Conservation (phyloP, 495 filamentous ascomycete species). For the Apodospora peruviana region DNA sequence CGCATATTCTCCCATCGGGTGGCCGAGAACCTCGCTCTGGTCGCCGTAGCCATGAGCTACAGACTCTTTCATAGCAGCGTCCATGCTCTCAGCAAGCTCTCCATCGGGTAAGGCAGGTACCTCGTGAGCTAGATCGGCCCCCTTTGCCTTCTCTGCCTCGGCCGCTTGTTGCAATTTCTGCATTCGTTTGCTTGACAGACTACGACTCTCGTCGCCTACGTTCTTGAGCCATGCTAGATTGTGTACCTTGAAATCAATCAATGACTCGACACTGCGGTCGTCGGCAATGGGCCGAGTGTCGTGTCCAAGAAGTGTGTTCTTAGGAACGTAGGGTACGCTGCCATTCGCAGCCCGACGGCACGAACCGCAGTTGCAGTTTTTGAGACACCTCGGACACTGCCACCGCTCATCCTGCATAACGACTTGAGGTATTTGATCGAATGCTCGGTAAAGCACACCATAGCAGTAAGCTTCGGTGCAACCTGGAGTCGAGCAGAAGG, state of each 20-base stretch:
- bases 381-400: conserved; percentile 80
- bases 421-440: conserved; percentile 75
- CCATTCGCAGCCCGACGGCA: conserved; percentile 52
- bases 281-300: conserved; percentile 86
- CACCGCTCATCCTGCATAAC: conserved; percentile 74
- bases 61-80: conserved; percentile 27
- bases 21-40: conserved; percentile 20
- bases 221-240: conserved; percentile 72
- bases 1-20: neutral
- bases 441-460: conserved; percentile 80
- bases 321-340: conserved; percentile 66
- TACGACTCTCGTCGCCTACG: conserved; percentile 44
- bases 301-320: conserved; percentile 76
- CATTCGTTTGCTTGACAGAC: conserved; percentile 45
- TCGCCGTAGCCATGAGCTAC: conserved; percentile 28
- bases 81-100: conserved; percentile 25
- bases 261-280: conserved; percentile 75
- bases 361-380: conserved; percentile 75
- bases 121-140: conserved; percentile 17
- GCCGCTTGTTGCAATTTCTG: conserved; percentile 45
- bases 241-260: conserved; percentile 79
- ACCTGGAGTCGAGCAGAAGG: conserved; percentile 56
- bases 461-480: conserved; percentile 80
- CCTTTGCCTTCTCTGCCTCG: conserved; percentile 47
- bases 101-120: conserved; percentile 22